A percentile compares a stretch with the other conserved stretches of the same genome.
These are phyloP conservation scores for Castanea sativa DNA, from an alignment of 306 rosid species.

Conservation along the genomic window DNA sequence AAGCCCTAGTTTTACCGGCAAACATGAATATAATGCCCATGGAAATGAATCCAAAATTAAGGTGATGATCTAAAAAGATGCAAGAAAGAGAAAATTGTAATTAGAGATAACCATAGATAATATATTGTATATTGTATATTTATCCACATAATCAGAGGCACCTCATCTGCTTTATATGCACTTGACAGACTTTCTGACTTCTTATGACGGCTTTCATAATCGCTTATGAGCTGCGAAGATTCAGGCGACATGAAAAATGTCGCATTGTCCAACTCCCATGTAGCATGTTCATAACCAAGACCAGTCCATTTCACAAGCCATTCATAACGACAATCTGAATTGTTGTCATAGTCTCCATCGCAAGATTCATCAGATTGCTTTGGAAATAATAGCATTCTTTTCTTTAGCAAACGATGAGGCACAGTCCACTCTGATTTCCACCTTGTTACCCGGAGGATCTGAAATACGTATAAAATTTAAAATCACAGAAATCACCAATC, in stretches of 20 bases:
- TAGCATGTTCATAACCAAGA: conserved; percentile 43
- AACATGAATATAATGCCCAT: not conserved
- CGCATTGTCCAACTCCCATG: conserved; percentile 44
- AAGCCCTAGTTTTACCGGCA: not conserved
- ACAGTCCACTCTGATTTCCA: conserved; percentile 42
- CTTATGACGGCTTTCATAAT: conserved; percentile 29
- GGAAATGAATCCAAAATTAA: not conserved
- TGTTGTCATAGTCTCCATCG: conserved; percentile 10
- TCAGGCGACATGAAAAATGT: conserved; percentile 27
- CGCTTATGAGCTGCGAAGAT: conserved; percentile 25
- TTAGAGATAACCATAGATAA: not conserved
- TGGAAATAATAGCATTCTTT: conserved; percentile 27
- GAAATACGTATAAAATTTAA: not conserved
- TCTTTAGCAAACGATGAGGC: conserved; percentile 39
- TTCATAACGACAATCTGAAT: conserved; percentile 23
- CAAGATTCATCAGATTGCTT: conserved; percentile 11
- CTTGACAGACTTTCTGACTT: conserved; percentile 19
- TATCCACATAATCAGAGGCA: conserved; percentile 13
- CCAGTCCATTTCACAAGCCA: conserved; percentile 52
- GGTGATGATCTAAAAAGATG: not conserved
- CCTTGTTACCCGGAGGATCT: conserved; percentile 22
- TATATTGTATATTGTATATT: not conserved
- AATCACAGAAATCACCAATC: not conserved
- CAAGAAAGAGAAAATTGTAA: not conserved
- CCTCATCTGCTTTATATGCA: conserved; percentile 28